A percentile compares a stretch with the other conserved stretches of the same genome.
Conservation (phyloP, 106 monocot species). For the Dendrobium catenatum region DNA sequence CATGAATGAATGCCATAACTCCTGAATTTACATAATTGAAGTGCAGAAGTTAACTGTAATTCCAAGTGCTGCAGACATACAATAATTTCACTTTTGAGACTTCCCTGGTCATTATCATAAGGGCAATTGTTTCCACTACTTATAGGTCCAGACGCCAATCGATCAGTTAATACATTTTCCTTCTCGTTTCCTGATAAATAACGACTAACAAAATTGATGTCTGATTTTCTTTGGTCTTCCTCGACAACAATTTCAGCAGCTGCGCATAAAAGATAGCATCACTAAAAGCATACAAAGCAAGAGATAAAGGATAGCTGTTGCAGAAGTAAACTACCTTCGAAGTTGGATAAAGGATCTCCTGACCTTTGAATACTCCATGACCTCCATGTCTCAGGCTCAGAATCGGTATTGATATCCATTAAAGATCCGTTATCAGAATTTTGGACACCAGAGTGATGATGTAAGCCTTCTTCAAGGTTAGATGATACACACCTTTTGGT, state of each 20-base stretch:
- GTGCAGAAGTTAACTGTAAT: slow-evolving; percentile 31
- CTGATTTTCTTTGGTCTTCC: slow-evolving; percentile 11
- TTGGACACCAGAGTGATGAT: background rate
- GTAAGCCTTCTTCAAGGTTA: slow-evolving; percentile 1
- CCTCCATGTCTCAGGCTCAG: slow-evolving; percentile 26
- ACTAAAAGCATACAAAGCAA: background rate
- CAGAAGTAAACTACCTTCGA: slow-evolving; percentile 28
- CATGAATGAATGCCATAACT: slow-evolving; percentile 14
- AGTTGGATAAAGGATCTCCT: slow-evolving; percentile 15
- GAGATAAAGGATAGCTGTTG: background rate
- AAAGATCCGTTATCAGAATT: slow-evolving; percentile 15
- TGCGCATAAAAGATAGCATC: slow-evolving; percentile 14
- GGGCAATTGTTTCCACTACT: slow-evolving; percentile 4
- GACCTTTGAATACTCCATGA: slow-evolving; percentile 34
- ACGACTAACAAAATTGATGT: slow-evolving; percentile 12
- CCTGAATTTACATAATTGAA: slow-evolving; percentile 30
- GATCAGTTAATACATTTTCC: background rate
- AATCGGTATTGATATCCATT: slow-evolving; percentile 11
- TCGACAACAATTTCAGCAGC: slow-evolving; percentile 44
- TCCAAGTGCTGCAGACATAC: slow-evolving; percentile 43
- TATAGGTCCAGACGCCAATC: background rate
- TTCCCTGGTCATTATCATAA: slow-evolving; percentile 7
- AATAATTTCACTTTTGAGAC: slow-evolving; percentile 26
- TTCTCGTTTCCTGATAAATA: slow-evolving; percentile 2
- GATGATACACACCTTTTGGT: background rate